phyloP scores from a whole-genome alignment of 2,329 filamentous ascomycete genomes.

The Claviceps capensis region DNA sequence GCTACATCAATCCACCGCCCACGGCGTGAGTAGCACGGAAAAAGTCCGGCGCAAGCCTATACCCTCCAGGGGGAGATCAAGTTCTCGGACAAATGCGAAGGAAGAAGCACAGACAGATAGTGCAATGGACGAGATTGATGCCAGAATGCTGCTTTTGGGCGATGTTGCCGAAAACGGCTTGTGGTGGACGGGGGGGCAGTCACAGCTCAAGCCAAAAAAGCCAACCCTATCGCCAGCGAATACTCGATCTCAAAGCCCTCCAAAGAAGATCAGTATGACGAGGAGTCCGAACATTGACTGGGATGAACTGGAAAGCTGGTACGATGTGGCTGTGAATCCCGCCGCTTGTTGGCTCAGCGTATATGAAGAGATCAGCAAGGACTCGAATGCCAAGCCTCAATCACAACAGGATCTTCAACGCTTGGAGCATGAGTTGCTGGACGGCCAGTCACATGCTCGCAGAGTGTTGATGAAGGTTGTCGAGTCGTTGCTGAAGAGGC shows the following conservation, averaged over 20 bases:
- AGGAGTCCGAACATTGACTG: constrained; percentile 55
- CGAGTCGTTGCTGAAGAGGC: constrained; percentile 68
- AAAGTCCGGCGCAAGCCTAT: constrained; percentile 16
- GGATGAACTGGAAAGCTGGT: constrained; percentile 60
- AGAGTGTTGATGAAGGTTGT: constrained; percentile 61
- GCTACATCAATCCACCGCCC: constrained; percentile 26
- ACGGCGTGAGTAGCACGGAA: constrained; percentile 12
- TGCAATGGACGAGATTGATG: constrained; percentile 44
- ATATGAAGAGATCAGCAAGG: constrained; percentile 35
- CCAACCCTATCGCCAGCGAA: not conserved
- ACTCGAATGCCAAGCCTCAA: constrained; percentile 15
- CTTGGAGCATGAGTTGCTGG: constrained; percentile 33
- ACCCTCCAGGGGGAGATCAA: constrained; percentile 6
- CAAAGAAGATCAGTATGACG: not conserved
- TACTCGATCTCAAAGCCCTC: constrained; percentile 1
- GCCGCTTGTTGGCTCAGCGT: constrained; percentile 51
- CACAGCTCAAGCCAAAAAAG: not conserved
- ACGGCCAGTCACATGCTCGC: constrained; percentile 55
- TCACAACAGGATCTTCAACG: constrained; percentile 25
- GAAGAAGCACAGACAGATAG: constrained; percentile 10
- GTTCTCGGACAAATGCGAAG: constrained; percentile 2
- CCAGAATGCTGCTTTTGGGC: constrained; percentile 60
- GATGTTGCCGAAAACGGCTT: constrained; percentile 69
- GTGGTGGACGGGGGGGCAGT: constrained; percentile 58
- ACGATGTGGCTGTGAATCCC: constrained; percentile 52